A percentile compares a stretch with the other conserved stretches of the same genome.
Evolutionary conservation across 208 protist species (phyloP).

Genomic region (Vickermania ingenoplastis): DNA sequence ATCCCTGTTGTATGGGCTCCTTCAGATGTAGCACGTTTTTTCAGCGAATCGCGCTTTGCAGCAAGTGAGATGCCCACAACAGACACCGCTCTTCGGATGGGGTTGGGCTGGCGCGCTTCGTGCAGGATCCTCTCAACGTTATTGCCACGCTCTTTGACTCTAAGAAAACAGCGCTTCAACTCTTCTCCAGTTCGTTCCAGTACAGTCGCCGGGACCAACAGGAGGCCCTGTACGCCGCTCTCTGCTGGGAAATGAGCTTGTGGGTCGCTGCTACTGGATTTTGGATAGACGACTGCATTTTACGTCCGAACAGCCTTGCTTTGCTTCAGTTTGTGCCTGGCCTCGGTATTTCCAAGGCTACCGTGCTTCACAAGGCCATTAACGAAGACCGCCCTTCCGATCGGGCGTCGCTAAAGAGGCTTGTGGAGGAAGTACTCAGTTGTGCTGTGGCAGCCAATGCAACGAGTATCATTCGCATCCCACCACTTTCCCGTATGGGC

Average conservation of each 20-base stretch:
- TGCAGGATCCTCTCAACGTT: constrained; percentile 65
- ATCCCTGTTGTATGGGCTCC: constrained; percentile 67
- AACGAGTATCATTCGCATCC: constrained; percentile 26
- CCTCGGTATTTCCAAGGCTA: constrained; percentile 47
- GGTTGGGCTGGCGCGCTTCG: constrained; percentile 51
- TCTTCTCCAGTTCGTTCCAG: constrained; percentile 22
- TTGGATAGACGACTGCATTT: constrained; percentile 47
- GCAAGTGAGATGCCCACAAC: constrained; percentile 27
- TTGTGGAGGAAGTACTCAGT: constrained; percentile 22
- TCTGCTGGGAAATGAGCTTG: constrained; percentile 78
- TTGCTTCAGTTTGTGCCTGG: constrained; percentile 74
- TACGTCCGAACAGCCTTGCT: constrained; percentile 31
- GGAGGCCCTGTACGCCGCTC: constrained; percentile 40
- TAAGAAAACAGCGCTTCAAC: constrained; percentile 43
- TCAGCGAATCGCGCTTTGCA: constrained; percentile 36
- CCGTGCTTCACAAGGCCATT: constrained; percentile 23
- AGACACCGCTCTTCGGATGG: constrained; percentile 33
- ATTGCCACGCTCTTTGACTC: constrained; percentile 63
- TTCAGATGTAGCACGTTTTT: constrained; percentile 61
- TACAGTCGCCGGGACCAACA: constrained; percentile 26
- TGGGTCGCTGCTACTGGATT: constrained; percentile 59
- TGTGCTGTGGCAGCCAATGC: constrained; percentile 40
- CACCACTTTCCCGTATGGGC: constrained; percentile 6
- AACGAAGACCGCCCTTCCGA: constrained; percentile 12
- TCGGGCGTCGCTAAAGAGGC: constrained; percentile 22